Evolutionary conservation across 2,329 filamentous ascomycete genomes (phyloP), one percentile per base, ranked within the genome.

Genomic region (Ilyonectria mors-panacis): DNA sequence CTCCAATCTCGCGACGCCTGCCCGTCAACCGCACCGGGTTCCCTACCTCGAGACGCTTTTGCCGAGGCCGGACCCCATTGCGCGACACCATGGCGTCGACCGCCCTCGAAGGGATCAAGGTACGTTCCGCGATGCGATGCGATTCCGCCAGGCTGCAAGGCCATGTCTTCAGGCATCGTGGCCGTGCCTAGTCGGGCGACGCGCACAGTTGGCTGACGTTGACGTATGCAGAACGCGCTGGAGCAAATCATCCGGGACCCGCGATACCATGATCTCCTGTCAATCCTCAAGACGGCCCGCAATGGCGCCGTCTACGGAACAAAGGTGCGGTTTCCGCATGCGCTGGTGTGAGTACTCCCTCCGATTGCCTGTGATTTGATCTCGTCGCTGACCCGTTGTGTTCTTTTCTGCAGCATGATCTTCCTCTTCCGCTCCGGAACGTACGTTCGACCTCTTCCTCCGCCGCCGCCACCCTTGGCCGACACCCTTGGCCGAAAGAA

Each of bases 281-380:
- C 93, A 64, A 87, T 99, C 73, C 81, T 97, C 81, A 99, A 99
- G 88, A 94, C 91, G 76, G 93, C 96, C 73, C 94, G 96, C 83
- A 99, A 98, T 90, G 96, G 96, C 81, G 91, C 95, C 72, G 94
- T 99, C 70, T 99, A 99, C 83, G 96, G 96, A 68, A 91, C 93
- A 76, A 98, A 98, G 89, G 94, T 99, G 81, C 95, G 96, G 71
- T 98, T 99, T 84, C 96, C 96, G 71, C 96, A 99, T 84, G 96
- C 96, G 68, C 88, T 99, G 74, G 96, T 99, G 85, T 87, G 82
- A 70, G 85, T 70, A 74, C 23, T 7, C 3, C 26, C 35, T 13
- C 15, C 39, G 30, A 47, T 56, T 45, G 17, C n/a, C 35, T 4
- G 17, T 44, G 12, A 17, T 4, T 39, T 66, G 45, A 37, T 55